phyloP scores from a whole-genome alignment of 352 stramenopile genomes.

The Pythium vanterpoolii region DNA sequence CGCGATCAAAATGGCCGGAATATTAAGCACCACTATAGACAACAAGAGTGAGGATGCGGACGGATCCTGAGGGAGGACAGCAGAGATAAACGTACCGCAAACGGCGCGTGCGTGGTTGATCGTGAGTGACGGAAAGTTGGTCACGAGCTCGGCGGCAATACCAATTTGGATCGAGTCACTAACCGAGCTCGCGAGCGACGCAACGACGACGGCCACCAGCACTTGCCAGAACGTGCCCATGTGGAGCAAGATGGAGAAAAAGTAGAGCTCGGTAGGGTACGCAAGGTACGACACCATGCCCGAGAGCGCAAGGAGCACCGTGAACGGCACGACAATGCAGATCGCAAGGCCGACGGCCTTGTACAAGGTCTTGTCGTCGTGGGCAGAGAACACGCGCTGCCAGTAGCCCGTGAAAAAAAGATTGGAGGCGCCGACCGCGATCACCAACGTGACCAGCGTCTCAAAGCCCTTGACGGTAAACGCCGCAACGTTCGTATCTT shows the following conservation, averaged over 20 bases:
- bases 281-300: conserved; percentile 72
- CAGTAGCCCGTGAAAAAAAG: conserved; percentile 82
- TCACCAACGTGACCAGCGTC: conserved; percentile 64
- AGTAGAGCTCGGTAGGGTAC: conserved; percentile 53
- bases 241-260: conserved; percentile 73
- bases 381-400: conserved; percentile 66
- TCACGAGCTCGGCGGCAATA: conserved; percentile 65
- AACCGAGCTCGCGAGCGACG: conserved; percentile 57
- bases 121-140: conserved; percentile 61
- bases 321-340: conserved; percentile 64
- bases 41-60: not conserved
- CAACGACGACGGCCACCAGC: conserved; percentile 64
- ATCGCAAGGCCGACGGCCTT: conserved; percentile 42
- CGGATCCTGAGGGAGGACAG: not conserved
- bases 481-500: conserved; percentile 45
- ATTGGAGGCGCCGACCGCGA: conserved; percentile 60
- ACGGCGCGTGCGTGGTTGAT: conserved; percentile 53
- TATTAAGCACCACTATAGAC: conserved; percentile 47
- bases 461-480: conserved; percentile 68
- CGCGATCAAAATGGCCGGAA: conserved; percentile 62
- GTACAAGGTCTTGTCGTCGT: conserved; percentile 51
- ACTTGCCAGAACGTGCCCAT: conserved; percentile 69
- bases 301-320: conserved; percentile 53
- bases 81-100: conserved; percentile 16
- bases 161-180: conserved; percentile 76